Conservation (phyloP, 345 rosid genomes). For the Eucalyptus paniculata region DNA sequence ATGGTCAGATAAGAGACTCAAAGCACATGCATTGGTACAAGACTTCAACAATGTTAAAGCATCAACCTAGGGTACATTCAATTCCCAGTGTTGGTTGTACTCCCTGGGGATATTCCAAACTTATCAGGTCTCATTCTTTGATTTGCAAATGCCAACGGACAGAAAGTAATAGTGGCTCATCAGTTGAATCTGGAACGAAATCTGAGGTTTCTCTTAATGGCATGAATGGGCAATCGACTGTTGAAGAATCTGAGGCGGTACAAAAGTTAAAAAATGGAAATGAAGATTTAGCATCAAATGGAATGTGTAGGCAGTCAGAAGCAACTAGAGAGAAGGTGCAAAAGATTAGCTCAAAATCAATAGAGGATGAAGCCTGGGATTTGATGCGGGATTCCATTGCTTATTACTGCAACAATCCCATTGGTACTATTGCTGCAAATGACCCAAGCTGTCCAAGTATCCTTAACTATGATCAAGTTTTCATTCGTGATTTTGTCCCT, state of each 20-base stretch:
- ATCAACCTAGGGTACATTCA: neutral
- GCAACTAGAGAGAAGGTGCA: slow-evolving; percentile 6
- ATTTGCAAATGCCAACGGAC: slow-evolving; percentile 43
- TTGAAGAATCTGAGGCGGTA: slow-evolving; percentile 11
- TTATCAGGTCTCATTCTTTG: slow-evolving; percentile 1
- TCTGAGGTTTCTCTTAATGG: slow-evolving; percentile 22
- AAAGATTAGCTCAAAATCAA: slow-evolving; percentile 8
- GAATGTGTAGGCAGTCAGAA: neutral
- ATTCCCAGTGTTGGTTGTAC: neutral
- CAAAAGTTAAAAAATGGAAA: slow-evolving; percentile 13
- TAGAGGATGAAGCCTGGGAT: slow-evolving; percentile 92
- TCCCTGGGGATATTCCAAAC: neutral
- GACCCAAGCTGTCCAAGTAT: slow-evolving; percentile 56
- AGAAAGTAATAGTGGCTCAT: slow-evolving; percentile 21
- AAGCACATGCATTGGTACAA: neutral
- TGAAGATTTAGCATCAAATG: slow-evolving; percentile 14
- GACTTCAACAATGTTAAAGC: neutral
- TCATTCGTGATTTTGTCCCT: slow-evolving; percentile 89
- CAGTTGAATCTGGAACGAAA: slow-evolving; percentile 12
- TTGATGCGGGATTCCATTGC: slow-evolving; percentile 60
- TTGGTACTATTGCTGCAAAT: slow-evolving; percentile 93
- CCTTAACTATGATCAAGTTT: slow-evolving; percentile 86
- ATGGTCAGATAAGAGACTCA: neutral
- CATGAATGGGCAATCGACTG: neutral
- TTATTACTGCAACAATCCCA: slow-evolving; percentile 70